phyloP scores from a whole-genome alignment of 805 yeast species.

The Lachancea cidri region DNA sequence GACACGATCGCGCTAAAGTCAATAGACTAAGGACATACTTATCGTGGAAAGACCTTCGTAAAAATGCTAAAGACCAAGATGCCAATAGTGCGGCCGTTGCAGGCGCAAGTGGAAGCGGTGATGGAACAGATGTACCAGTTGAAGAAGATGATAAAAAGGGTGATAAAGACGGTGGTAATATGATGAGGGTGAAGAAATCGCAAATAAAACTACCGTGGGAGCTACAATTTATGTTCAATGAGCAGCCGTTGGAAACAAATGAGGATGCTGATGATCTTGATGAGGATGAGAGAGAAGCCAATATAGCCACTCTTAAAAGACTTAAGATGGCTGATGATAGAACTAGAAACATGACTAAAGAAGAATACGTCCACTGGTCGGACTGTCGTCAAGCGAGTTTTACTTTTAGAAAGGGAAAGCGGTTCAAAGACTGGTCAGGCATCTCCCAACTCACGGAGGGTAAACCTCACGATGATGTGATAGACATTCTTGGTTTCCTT shows the following conservation, averaged over 20 bases:
- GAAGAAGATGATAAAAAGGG: slow-evolving; percentile 31
- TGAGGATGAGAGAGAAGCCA: slow-evolving; percentile 87
- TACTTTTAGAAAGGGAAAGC: slow-evolving; percentile 88
- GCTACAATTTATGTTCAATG: slow-evolving; percentile 85
- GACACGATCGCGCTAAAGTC: slow-evolving; percentile 93
- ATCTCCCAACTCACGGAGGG: slow-evolving; percentile 77
- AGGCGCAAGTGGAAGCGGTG: slow-evolving; percentile 43
- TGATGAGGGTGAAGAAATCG: slow-evolving; percentile 63
- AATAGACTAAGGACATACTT: slow-evolving; percentile 84
- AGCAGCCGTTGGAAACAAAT: slow-evolving; percentile 73
- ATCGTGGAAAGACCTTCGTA: slow-evolving; percentile 96
- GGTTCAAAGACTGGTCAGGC: slow-evolving; percentile 96
- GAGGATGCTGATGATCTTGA: slow-evolving; percentile 65
- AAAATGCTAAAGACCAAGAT: slow-evolving; percentile 64
- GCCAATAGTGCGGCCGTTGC: slow-evolving; percentile 55
- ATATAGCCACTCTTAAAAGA: slow-evolving; percentile 79
- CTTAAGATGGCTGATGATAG: slow-evolving; percentile 91
- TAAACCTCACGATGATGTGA: slow-evolving; percentile 92
- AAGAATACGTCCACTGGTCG: slow-evolving; percentile 98
- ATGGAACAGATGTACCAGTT: slow-evolving; percentile 36
- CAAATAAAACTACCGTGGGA: slow-evolving; percentile 93
- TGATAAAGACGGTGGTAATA: slow-evolving; percentile 39
- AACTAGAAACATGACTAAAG: slow-evolving; percentile 88
- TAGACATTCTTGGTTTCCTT: slow-evolving; percentile 89
- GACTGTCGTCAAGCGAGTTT: slow-evolving; percentile 97